A percentile compares a stretch with the other conserved stretches of the same genome.
These are phyloP conservation scores for Dichotomocladium elegans DNA, from an alignment of 371 early-diverging fungal species.

Conservation along the genomic window DNA sequence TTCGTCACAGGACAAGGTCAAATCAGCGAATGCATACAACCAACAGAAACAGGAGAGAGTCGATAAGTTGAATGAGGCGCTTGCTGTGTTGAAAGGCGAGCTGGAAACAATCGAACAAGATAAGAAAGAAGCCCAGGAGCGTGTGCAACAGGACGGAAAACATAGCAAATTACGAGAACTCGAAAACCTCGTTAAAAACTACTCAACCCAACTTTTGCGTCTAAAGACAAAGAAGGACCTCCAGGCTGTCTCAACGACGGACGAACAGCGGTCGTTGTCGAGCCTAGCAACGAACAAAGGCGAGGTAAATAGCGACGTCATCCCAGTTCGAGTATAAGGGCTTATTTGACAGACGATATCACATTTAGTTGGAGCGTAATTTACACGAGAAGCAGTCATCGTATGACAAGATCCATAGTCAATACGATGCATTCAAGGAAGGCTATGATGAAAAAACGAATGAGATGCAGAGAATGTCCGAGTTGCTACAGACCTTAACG, in stretches of 20 bases:
- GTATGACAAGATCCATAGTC: constrained; percentile 41
- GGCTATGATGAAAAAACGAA: constrained; percentile 61
- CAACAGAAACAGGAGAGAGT: constrained; percentile 26
- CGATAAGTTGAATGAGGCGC: constrained; percentile 18
- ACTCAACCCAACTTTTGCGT: constrained; percentile 73
- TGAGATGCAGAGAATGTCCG: constrained; percentile 71
- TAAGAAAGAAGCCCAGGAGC: constrained; percentile 34
- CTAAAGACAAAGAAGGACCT: constrained; percentile 79
- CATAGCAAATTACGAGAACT: constrained; percentile 61
- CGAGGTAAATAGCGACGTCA: constrained; percentile 33
- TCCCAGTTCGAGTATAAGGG: too few species aligned
- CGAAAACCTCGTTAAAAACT: constrained; percentile 69
- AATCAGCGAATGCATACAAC: constrained; percentile 35
- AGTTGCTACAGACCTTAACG: constrained; percentile 86
- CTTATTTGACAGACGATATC: too few species aligned
- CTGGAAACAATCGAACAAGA: constrained; percentile 44
- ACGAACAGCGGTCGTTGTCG: constrained; percentile 61
- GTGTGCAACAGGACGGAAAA: constrained; percentile 45
- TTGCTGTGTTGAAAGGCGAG: constrained; percentile 41
- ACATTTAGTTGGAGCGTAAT: constrained; percentile 42
- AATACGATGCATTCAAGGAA: constrained; percentile 61
- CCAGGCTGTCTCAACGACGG: constrained; percentile 64
- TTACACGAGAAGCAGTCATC: constrained; percentile 50
- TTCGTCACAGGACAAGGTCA: constrained; percentile 30
- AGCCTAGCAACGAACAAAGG: constrained; percentile 29